Percentiles rank a stretch among this genome's conserved stretches.
phyloP scores from a whole-genome alignment of 225 moss, liverwort and hornwort species.

The Physcomitrium patens region DNA sequence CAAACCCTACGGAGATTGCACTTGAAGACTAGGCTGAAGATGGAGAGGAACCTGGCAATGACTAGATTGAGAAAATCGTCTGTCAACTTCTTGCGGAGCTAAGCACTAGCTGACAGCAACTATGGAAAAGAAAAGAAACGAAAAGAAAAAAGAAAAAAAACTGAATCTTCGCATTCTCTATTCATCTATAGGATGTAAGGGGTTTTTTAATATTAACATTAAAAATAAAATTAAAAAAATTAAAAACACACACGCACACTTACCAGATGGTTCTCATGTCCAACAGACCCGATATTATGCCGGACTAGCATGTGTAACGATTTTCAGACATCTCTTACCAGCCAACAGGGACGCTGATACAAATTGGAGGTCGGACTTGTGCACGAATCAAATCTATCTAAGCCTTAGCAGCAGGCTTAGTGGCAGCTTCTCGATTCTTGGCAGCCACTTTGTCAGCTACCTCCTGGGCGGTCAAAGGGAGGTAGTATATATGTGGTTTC shows the following conservation, averaged over 20 bases:
- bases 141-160: slow-evolving; percentile 16
- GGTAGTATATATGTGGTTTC: slow-evolving; percentile 97
- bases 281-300: slow-evolving; percentile 42
- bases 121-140: neutral
- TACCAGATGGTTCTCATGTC: slow-evolving; percentile 48
- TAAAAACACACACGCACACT: slow-evolving; percentile 33
- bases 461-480: slow-evolving; percentile 87
- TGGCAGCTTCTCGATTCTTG: slow-evolving; percentile 59
- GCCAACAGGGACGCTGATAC: slow-evolving; percentile 52
- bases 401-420: slow-evolving; percentile 74
- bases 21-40: slow-evolving; percentile 26
- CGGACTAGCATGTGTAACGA: slow-evolving; percentile 57
- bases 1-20: slow-evolving; percentile 25
- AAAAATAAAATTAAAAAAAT: slow-evolving; percentile 26
- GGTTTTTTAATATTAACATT: too few species aligned
- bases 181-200: slow-evolving; percentile 36
- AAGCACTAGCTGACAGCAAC: slow-evolving; percentile 32
- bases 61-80: slow-evolving; percentile 31
- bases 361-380: slow-evolving; percentile 48
- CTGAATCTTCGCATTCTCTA: slow-evolving; percentile 41
- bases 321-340: slow-evolving; percentile 60
- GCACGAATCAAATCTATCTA: slow-evolving; percentile 54
- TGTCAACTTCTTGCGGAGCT: slow-evolving; percentile 35
- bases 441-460: slow-evolving; percentile 66
- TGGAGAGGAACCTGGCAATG: slow-evolving; percentile 29